Evolutionary conservation across 371 early-diverging fungal genomes (phyloP).

Genomic region (Quaeritorhiza haematococci): DNA sequence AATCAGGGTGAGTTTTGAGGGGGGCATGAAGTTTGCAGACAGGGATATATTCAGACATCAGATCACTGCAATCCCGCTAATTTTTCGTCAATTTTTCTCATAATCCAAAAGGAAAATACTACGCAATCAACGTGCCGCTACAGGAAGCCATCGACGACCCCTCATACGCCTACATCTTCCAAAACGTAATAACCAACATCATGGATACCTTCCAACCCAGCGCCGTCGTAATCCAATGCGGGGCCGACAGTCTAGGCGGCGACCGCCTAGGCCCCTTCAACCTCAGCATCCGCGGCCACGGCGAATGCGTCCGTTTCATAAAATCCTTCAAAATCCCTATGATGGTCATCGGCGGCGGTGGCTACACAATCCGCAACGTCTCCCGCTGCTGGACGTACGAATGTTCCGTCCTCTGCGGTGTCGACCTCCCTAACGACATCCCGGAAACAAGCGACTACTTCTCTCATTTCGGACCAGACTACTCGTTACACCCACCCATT

Average conservation of each 20-base stretch:
- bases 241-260: conserved; percentile 73
- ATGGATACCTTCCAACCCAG: conserved; percentile 52
- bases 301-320: conserved; percentile 53
- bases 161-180: conserved; percentile 63
- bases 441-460: conserved; percentile 63
- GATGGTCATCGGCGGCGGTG: conserved; percentile 73
- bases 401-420: conserved; percentile 28
- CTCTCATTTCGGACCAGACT: conserved; percentile 62
- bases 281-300: conserved; percentile 47
- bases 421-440: conserved; percentile 44
- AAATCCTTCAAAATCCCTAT: conserved; percentile 38
- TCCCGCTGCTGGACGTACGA: conserved; percentile 78
- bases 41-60: no score
- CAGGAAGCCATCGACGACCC: conserved; percentile 65
- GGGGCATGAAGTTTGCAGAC: no score
- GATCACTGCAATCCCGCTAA: no score
- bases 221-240: conserved; percentile 85
- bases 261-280: conserved; percentile 76
- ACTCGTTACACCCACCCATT: conserved; percentile 37
- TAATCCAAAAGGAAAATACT: conserved; percentile 55
- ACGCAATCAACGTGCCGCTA: conserved; percentile 80
- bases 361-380: conserved; percentile 75
- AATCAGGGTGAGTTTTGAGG: no score
- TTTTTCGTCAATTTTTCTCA: no score
- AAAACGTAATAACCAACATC: conserved; percentile 50